Base-by-base conservation (phyloP, 2,329 filamentous ascomycete species). In the Penicillium fuscoglaucum region DNA sequence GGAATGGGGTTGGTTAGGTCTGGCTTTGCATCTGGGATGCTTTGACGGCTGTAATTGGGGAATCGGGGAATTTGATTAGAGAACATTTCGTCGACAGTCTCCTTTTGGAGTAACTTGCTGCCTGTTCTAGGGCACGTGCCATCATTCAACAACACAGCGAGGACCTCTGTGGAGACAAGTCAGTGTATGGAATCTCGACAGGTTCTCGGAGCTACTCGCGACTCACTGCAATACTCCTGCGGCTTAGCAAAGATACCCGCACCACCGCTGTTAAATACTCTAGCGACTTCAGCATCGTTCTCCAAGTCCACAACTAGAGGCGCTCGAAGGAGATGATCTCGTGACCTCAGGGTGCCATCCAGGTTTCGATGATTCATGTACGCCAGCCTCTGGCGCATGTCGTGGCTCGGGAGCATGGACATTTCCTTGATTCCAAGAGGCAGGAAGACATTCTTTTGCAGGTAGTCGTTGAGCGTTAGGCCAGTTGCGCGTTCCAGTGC, bases 11-110 rank as follows among this genome's bases (percentile, higher is more conserved):
- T 82, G 2, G 80, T 79, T 9, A 83, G 71, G 15, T 80, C 73
- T 0, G 79, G 79, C 60, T 84, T 84, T 0, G 81, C 73, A 1
- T 78, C 76, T 0, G 79, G 70, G 2, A 84, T 75, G 2, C 66
- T 65, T 58, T 77, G 73, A 1, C 81, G 76, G 1, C 78, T 77
- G 56, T 83, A 85, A 60, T 86, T 67, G 0, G 84, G 84, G 48
- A 82, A 79, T 1, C 80, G 59, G 0, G 82, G 78, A 51, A 88
- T 81, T 61, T 87, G 86, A 68, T 90, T 89, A 57, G 76, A 77
- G 70, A 86, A 89, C 84, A 90, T 87, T 33, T 82, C 72, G 13
- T 86, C 79, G 0, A 90, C 82, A 0, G 86, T 88, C 31, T 80
- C 75, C 17, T 80, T 76, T 21, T 78, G 74, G 7, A 90, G 77